phyloP scores from a whole-genome alignment of 2,329 filamentous ascomycete genomes.

The Colletotrichum orchidophilum region DNA sequence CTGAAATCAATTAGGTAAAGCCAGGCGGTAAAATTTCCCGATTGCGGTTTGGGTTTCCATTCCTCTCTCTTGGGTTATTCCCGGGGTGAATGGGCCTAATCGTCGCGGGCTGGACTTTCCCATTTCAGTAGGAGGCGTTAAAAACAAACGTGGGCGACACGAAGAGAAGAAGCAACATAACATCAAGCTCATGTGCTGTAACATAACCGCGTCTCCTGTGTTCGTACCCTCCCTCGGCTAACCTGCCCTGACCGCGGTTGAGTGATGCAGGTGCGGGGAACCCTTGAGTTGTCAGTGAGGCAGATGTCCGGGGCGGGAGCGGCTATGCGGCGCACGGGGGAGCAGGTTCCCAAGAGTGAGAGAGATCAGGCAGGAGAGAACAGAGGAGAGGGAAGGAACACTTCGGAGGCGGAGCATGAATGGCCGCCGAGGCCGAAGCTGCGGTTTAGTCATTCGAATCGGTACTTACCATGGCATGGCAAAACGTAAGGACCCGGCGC shows the following conservation, averaged over 20 bases:
- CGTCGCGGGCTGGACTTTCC: not conserved
- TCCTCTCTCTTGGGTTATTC: too few species aligned
- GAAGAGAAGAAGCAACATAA: not conserved
- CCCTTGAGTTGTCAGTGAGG: slow-evolving; percentile 18
- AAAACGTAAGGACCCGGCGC: not conserved
- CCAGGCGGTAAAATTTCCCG: not conserved
- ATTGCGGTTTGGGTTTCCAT: not conserved
- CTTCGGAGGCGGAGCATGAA: slow-evolving; percentile 2
- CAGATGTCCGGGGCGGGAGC: not conserved
- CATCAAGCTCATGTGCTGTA: slow-evolving; percentile 20
- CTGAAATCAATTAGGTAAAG: not conserved
- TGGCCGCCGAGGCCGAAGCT: not conserved
- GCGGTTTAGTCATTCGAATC: not conserved
- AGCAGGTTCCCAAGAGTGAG: not conserved
- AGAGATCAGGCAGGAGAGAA: not conserved
- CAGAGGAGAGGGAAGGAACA: not conserved
- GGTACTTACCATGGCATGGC: not conserved
- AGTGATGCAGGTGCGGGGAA: slow-evolving; percentile 27
- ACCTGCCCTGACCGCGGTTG: not conserved
- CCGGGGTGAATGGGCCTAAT: too few species aligned
- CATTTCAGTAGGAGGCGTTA: not conserved
- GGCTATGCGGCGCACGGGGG: not conserved
- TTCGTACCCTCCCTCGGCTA: not conserved
- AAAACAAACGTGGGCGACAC: too few species aligned
- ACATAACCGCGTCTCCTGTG: not conserved